Evolutionary conservation across 2,329 filamentous ascomycete genomes (phyloP), one percentile per base, ranked within the genome.

Genomic region (Pleomassaria siparia): DNA sequence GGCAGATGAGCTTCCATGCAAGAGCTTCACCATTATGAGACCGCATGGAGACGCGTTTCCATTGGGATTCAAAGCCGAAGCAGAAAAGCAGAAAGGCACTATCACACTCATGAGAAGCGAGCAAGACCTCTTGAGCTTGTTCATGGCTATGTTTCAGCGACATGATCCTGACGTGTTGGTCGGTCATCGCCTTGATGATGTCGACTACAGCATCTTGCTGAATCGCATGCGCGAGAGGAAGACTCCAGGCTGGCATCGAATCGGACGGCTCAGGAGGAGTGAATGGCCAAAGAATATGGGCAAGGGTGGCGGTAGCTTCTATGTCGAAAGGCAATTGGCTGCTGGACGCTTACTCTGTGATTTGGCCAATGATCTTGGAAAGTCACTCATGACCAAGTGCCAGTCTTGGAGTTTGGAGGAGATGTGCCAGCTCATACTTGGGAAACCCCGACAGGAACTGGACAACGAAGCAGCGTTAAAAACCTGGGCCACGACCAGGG

Each of bases 361-460:
- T 74, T 78, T 97, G 50, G 91, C 87, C 48, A 99, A 99, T 68
- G 94, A 99, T 60, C 89, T 95, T 64, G 94, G 94, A 70, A 97
- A 96, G 76, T 96, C 92, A 10, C 83, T 91, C 56, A 97, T 97
- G 92, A 86, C 83, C 61, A 96, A 95, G 74, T 99, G 94, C 70
- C 92, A 96, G 71, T 95, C 91, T 2, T 99, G 94, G 94, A 96
- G 88, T 70, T 79, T 99, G 70, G 95, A 92, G 2, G 94, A 99
- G 71, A 99, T 99, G 91, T 95, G 91, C 69, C 89, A 86, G 54
- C 80, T 97, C 13, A 95, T 96, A 57, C 84, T 99, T 4, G 80
- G 84, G 25, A 86, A 86, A 64, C 78, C 78, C 33, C 87, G 94
- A 33, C 83, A 86, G 46, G 94, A 99, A 29, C 74, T 99, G 25